Evolutionary conservation across 1,284 basidiomycete genomes (phyloP), one percentile per base, ranked within the genome.

Genomic region (Hymenochaete sp.): DNA sequence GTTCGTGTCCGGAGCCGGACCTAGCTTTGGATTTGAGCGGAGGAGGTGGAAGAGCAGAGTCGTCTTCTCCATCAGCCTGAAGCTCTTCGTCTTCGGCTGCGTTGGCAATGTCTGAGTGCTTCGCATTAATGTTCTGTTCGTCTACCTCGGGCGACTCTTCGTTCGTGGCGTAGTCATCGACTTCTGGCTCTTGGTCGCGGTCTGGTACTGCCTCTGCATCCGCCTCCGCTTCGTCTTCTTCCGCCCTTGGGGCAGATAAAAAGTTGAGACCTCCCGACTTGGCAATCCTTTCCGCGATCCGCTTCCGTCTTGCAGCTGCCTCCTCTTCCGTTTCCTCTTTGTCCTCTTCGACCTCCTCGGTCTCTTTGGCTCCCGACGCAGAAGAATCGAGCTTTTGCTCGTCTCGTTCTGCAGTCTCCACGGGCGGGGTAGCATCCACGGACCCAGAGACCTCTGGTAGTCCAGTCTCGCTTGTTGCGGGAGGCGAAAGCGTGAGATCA

Each of bases 251-350:
- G 0, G 62, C 62, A 13, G 71, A 66, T 48, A 80, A 70, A 1
- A 78, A 75, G 56, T 81, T 82, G 55, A 80, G 64, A 19, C 74
- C 82, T 9, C 79, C 81, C 66, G 75, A 77, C 61, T 77, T 75
- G 2, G 74, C 73, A 33, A 82, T 57, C 38, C 68, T 71, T 51
- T 77, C 79, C n/a, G 77, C 72, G 28, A 81, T 72, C 46, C 73
- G 73, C 53, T 70, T 70, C 27, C 71, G 68, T 27, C 74, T 72
- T 3, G 68, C 61, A 25, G 58, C 67, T 50, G 74, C 77, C 25
- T 76, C 77, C 48, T 76, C 77, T 36, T 73, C 76, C 31, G 66
- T 62, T 44, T 60, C 58, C 29, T 51, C 58, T 6, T 35, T 35
- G 8, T 46, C 45, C 11, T 38, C n/a, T 37, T 51, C 51, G n/a